phyloP scores from a whole-genome alignment of 129 eudicot species.

The Solidago caesia region DNA sequence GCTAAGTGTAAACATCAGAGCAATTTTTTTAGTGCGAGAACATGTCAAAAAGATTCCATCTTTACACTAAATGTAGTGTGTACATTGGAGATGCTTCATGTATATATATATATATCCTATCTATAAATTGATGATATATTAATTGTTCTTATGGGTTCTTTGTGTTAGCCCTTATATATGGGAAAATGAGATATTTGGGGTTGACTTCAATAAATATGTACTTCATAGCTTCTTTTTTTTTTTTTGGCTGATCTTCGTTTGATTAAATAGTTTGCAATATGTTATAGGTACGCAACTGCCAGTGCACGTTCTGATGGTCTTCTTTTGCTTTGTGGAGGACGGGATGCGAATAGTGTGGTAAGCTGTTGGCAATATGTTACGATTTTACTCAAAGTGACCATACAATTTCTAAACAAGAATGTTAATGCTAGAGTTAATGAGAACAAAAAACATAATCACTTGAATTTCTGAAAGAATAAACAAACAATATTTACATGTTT shows the following conservation, averaged over 20 bases:
- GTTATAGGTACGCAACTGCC: constrained; percentile 96
- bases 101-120: no score
- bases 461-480: constrained; percentile 1
- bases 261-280: constrained; percentile 10
- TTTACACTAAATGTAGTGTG: no score
- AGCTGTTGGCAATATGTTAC: constrained; percentile 52
- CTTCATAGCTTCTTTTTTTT: not conserved
- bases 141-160: not conserved
- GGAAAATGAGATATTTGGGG: not conserved
- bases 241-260: constrained; percentile 10
- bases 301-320: constrained; percentile 99
- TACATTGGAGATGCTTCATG: no score
- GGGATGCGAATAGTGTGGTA: constrained; percentile 99
- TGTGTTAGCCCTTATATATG: not conserved
- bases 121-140: not conserved
- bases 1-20: no score
- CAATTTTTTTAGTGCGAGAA: no score
- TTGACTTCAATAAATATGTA: not conserved
- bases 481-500: constrained; percentile 8
- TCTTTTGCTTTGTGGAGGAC: constrained; percentile 98
- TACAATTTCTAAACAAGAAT: not conserved
- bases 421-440: constrained; percentile 1
- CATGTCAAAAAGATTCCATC: no score
- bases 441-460: not conserved
- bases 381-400: not conserved